Base-by-base conservation (phyloP, 768 basidiomycete species). In the Boletus subcaerulescens region DNA sequence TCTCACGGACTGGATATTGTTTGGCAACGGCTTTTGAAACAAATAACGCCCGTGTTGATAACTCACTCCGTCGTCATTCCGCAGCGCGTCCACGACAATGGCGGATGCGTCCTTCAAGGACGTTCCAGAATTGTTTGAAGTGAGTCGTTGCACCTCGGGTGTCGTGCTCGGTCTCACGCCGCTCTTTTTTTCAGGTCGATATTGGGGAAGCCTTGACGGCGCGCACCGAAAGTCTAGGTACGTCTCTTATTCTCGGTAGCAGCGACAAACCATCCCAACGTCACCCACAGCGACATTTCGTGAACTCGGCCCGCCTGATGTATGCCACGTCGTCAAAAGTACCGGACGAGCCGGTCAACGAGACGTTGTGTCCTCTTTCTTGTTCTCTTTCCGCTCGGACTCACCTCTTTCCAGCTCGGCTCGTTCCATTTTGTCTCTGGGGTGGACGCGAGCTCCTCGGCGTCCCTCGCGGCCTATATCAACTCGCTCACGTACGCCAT, bases 361-460 rank as follows among this genome's bases (percentile, higher is more conserved):
- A 68, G 95, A 98, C 71, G 95, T 24, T 95, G 58, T 63, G 89
- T 80, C 7, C 45, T 26, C 36, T 1, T 35, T 6, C 13, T 22
- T 10, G 18, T 15, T 15, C 15, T 10, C 14, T 22, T 15, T 5
- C 14, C 13, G 18, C 17, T 10, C 12, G 17, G 24, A 1, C 32
- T 8, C 31, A 10, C 9, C 3, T 8, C 39, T 42, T 2, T 48
- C 39, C 17, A 97, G 94, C 78, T 93, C 55, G 93, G 93, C 38
- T 98, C 96, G 35, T 98, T 98, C 70, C 97, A 99, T 73, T 98
- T 92, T 63, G 83, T 97, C 54, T 99, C 97, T 0, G 96, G 97
- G n/a, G 92, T 99, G 49, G 97, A 99, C 71, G 93, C 96, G 2
- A 98, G 94, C 17, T 97, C 96, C 7, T 98, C 95, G 18, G 97